Conservation (phyloP, 129 eudicot species). For the Heracleum sosnowskyi region DNA sequence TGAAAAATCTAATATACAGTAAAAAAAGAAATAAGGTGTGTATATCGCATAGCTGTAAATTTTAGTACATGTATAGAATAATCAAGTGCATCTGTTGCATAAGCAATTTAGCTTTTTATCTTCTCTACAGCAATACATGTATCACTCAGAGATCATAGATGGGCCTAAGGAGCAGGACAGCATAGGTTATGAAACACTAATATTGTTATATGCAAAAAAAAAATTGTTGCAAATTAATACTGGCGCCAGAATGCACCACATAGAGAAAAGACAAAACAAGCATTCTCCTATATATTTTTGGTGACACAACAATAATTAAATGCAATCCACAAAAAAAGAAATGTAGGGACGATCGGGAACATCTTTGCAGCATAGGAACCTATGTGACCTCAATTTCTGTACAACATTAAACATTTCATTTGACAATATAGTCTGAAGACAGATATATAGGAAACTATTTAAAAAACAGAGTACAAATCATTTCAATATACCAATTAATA, state of each 20-base stretch:
- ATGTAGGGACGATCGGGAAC: not conserved
- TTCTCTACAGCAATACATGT: not conserved
- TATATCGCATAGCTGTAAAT: not conserved
- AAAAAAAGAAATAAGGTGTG: not conserved
- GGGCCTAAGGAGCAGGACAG: not conserved
- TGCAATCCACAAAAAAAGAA: not conserved
- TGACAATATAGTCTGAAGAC: not conserved
- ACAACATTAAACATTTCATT: not conserved
- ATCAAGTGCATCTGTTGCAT: not conserved
- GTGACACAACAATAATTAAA: not conserved
- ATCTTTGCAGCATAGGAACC: not conserved
- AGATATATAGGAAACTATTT: not conserved
- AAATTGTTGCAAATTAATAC: no score
- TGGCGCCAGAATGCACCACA: not conserved
- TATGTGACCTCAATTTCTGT: not conserved
- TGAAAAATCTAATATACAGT: not conserved
- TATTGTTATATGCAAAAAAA: not conserved
- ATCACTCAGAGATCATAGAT: not conserved
- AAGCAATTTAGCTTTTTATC: not conserved
- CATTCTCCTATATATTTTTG: not conserved
- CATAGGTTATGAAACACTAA: not conserved
- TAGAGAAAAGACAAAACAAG: not conserved
- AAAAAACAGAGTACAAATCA: no score
- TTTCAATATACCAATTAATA: not conserved
- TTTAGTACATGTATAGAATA: not conserved